Percentiles rank a stretch among this genome's conserved stretches.
Conservation (phyloP, 352 stramenopile genomes). For the Phytopythium helicoides region DNA sequence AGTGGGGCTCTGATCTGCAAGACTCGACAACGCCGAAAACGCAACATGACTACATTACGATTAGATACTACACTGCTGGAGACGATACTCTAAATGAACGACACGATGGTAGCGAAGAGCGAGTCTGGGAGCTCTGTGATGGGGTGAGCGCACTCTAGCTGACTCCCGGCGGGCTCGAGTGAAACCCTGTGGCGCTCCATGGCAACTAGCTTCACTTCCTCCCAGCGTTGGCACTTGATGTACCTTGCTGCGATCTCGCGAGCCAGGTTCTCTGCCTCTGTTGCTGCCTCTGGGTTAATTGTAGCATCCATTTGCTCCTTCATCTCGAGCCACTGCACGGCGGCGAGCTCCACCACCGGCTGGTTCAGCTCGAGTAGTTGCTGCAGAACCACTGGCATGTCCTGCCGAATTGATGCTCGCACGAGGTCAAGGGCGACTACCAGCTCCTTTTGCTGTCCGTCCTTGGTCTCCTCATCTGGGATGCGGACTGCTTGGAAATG, state of each 20-base stretch:
- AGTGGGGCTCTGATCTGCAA: no score
- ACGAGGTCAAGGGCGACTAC: not conserved
- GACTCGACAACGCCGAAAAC: no score
- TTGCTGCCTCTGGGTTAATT: not conserved
- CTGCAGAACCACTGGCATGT: not conserved
- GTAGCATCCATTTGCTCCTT: not conserved
- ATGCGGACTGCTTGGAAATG: not conserved
- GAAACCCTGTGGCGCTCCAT: not conserved
- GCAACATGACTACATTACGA: not conserved
- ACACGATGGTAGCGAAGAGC: not conserved
- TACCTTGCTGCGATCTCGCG: not conserved
- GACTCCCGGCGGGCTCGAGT: not conserved
- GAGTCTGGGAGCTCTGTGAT: slow-evolving; percentile 1
- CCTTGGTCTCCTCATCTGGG: not conserved
- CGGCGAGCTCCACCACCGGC: not conserved
- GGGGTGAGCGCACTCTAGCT: not conserved
- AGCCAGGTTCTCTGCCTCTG: not conserved
- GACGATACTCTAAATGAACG: not conserved
- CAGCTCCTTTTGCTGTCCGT: not conserved
- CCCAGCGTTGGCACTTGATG: no score
- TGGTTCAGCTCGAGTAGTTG: slow-evolving; percentile 1
- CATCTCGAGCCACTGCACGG: not conserved
- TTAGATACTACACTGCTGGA: no score
- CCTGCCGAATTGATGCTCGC: not conserved
- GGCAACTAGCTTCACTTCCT: no score